Conservation (phyloP, 805 yeast genomes). For the Ogataea pilisensis region DNA sequence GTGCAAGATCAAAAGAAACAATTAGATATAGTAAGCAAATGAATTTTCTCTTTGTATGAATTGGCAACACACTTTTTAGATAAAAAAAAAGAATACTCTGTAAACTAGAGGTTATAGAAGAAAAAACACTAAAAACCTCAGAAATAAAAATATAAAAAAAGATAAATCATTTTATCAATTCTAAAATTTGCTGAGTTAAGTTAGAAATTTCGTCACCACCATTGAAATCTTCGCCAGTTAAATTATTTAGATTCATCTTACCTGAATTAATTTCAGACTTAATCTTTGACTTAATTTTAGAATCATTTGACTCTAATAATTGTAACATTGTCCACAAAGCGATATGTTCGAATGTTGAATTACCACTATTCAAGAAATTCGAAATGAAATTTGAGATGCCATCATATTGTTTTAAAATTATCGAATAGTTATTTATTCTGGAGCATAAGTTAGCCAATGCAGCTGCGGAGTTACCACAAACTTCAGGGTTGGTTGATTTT, state of each 20-base stretch:
- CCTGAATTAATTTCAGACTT: constrained; percentile 31
- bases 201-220: constrained; percentile 35
- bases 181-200: constrained; percentile 34
- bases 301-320: constrained; percentile 80
- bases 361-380: constrained; percentile 75
- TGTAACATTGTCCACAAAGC: constrained; percentile 96
- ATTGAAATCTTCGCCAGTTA: constrained; percentile 32
- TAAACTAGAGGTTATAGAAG: too few species aligned
- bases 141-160: background rate
- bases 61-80: too few species aligned
- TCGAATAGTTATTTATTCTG: constrained; percentile 77
- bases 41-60: too few species aligned
- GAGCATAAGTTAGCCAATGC: constrained; percentile 95
- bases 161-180: constrained; percentile 26
- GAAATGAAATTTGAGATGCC: constrained; percentile 83
- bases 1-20: too few species aligned
- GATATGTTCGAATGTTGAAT: constrained; percentile 95
- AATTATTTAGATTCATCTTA: constrained; percentile 29
- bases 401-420: constrained; percentile 80
- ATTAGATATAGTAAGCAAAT: too few species aligned
- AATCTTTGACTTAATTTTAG: constrained; percentile 43
- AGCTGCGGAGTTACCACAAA: constrained; percentile 97
- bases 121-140: too few species aligned
- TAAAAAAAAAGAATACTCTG: too few species aligned
- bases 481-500: constrained; percentile 82